A percentile compares a stretch with the other conserved stretches of the same genome.
Evolutionary conservation across 2,329 filamentous ascomycete genomes (phyloP).

Genomic region (Exophiala sideris): DNA sequence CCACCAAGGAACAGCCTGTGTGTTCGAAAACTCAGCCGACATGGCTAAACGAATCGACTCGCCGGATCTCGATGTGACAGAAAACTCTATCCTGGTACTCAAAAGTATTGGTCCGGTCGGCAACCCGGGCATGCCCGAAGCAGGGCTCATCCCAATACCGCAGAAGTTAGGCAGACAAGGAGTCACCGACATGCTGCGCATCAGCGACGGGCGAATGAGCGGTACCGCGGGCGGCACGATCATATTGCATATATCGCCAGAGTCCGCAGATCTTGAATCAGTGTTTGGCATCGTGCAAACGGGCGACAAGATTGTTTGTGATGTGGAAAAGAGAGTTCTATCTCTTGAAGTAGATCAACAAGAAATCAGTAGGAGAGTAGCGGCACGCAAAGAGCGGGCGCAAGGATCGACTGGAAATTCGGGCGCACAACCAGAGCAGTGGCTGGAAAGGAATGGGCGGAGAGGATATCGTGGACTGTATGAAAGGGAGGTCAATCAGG

Average conservation of each 20-base stretch:
- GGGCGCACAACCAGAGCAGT: conserved; percentile 5
- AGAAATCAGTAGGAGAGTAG: conserved; percentile 41
- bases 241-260: conserved; percentile 53
- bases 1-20: conserved; percentile 46
- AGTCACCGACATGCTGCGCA: conserved; percentile 52
- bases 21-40: conserved; percentile 49
- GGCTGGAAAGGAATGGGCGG: conserved; percentile 30
- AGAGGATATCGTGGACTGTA: conserved; percentile 42
- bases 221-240: conserved; percentile 56
- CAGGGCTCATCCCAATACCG: conserved; percentile 51
- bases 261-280: conserved; percentile 47
- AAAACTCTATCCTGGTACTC: conserved; percentile 47
- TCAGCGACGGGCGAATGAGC: conserved; percentile 55
- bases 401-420: neutral
- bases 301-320: conserved; percentile 48
- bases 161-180: conserved; percentile 47
- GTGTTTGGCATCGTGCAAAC: conserved; percentile 48
- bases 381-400: conserved; percentile 21
- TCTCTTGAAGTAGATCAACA: conserved; percentile 42
- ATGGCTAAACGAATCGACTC: conserved; percentile 47
- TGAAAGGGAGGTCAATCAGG: conserved; percentile 43
- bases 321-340: conserved; percentile 43
- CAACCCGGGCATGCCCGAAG: conserved; percentile 54
- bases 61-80: conserved; percentile 42
- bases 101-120: conserved; percentile 51